Evolutionary conservation across 2,329 filamentous ascomycete species (phyloP).

Genomic region (Pseudocercospora macadamiae): DNA sequence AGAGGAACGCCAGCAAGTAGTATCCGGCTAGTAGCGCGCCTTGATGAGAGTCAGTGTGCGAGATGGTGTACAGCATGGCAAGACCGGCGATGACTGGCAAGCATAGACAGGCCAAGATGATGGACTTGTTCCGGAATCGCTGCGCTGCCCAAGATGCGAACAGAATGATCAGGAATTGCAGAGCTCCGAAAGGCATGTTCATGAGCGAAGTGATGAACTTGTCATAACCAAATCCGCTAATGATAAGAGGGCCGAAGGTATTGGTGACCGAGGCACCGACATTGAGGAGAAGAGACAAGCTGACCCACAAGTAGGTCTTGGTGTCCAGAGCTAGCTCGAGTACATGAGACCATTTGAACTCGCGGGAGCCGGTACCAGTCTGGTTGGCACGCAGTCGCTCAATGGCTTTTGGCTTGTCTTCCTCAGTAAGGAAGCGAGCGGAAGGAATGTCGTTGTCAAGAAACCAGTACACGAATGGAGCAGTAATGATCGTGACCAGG

Average conservation of each 20-base stretch:
- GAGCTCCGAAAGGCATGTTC: constrained; percentile 68
- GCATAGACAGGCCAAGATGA: constrained; percentile 57
- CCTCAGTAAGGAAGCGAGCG: constrained; percentile 51
- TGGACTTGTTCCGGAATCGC: constrained; percentile 60
- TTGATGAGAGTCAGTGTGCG: constrained; percentile 46
- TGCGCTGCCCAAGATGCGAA: constrained; percentile 62
- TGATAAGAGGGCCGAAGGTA: constrained; percentile 66
- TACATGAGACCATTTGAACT: constrained; percentile 52
- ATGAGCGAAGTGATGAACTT: constrained; percentile 62
- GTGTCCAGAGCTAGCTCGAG: constrained; percentile 47
- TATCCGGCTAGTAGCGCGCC: constrained; percentile 62
- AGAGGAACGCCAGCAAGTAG: constrained; percentile 68
- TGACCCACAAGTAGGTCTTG: constrained; percentile 62
- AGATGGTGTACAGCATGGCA: constrained; percentile 59
- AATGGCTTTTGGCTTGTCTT: constrained; percentile 51
- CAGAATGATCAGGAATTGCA: constrained; percentile 63
- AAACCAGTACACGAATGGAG: constrained; percentile 61
- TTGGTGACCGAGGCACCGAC: constrained; percentile 66
- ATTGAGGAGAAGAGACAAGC: constrained; percentile 64
- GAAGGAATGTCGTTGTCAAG: constrained; percentile 63
- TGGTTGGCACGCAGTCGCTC: constrained; percentile 56
- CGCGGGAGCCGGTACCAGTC: constrained; percentile 49
- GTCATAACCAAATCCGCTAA: constrained; percentile 63
- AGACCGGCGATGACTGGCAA: constrained; percentile 64
- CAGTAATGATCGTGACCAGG: constrained; percentile 61